phyloP scores from a whole-genome alignment of 768 basidiomycete species.

The Amanita rimosa region DNA sequence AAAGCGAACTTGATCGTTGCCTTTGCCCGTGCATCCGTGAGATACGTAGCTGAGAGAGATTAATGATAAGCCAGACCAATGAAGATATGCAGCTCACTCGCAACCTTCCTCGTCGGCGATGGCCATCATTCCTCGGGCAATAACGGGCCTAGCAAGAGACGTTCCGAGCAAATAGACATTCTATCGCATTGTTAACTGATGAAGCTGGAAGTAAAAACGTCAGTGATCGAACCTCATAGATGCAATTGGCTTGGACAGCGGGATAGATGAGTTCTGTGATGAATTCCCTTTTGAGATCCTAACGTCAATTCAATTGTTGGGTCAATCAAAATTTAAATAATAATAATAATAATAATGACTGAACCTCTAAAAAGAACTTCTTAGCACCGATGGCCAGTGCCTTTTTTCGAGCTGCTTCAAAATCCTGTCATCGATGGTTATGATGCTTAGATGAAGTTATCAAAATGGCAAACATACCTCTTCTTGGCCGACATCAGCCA shows the following conservation, averaged over 20 bases:
- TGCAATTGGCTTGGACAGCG: conserved; percentile 95
- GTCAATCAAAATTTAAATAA: neutral
- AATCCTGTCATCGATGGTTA: conserved; percentile 49
- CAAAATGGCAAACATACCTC: conserved; percentile 37
- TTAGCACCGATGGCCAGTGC: conserved; percentile 89
- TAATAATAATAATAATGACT: neutral
- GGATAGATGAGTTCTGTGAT: conserved; percentile 96
- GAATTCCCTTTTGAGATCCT: conserved; percentile 95
- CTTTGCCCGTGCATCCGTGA: conserved; percentile 99
- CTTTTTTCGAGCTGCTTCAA: conserved; percentile 82
- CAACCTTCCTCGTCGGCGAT: conserved; percentile 85
- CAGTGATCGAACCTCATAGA: conserved; percentile 70
- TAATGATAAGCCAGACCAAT: neutral
- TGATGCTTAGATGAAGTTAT: neutral
- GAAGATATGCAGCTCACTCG: conserved; percentile 53
- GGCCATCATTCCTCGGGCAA: conserved; percentile 97
- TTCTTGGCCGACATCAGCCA: conserved; percentile 92
- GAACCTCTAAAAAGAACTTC: conserved; percentile 86
- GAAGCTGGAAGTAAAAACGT: neutral
- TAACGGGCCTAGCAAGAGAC: conserved; percentile 95
- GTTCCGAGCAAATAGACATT: conserved; percentile 97
- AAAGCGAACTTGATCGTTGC: conserved; percentile 99
- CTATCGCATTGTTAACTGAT: conserved; percentile 22
- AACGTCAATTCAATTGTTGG: neutral
- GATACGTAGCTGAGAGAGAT: conserved; percentile 64